A percentile compares a stretch with the other conserved stretches of the same genome.
These are phyloP conservation scores for Irpex sp. DNA, from an alignment of 1,284 basidiomycete species.

Conservation along the genomic window DNA sequence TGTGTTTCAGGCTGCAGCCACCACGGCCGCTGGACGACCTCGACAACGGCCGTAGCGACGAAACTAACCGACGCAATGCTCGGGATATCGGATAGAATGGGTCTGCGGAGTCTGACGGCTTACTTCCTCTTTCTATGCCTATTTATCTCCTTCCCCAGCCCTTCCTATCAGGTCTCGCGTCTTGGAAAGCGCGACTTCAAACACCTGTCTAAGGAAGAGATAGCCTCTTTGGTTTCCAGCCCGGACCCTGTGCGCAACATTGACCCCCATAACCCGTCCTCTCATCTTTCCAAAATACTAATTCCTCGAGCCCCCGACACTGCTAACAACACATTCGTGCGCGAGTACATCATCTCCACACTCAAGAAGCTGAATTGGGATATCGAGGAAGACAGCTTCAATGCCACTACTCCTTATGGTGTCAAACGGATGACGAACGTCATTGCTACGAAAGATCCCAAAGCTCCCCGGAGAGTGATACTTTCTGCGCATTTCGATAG, in stretches of 20 bases:
- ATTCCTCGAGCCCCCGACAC: constrained; percentile 78
- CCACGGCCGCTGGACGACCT: background rate
- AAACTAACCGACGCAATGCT: background rate
- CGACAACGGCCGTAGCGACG: constrained; percentile 3
- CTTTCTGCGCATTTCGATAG: constrained; percentile 95
- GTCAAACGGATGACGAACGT: constrained; percentile 83
- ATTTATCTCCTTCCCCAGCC: constrained; percentile 3
- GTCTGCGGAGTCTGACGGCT: background rate
- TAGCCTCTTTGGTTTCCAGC: constrained; percentile 46
- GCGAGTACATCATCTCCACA: constrained; percentile 70
- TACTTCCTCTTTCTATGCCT: constrained; percentile 8
- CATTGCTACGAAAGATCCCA: constrained; percentile 90
- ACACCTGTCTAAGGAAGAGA: constrained; percentile 47
- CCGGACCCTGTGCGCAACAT: constrained; percentile 65
- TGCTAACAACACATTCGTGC: constrained; percentile 75
- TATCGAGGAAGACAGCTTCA: constrained; percentile 80
- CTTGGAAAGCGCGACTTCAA: constrained; percentile 35
- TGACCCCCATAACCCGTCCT: constrained; percentile 58
- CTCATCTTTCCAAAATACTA: constrained; percentile 78
- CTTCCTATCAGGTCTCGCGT: constrained; percentile 11
- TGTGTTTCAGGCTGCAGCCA: background rate
- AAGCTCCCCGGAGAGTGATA: constrained; percentile 80
- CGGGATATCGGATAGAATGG: background rate
- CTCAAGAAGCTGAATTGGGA: constrained; percentile 80
- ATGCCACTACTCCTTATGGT: constrained; percentile 82